Evolutionary conservation across 306 rosid species (phyloP), one percentile per base, ranked within the genome.

Genomic region (Ziziphus jujuba): DNA sequence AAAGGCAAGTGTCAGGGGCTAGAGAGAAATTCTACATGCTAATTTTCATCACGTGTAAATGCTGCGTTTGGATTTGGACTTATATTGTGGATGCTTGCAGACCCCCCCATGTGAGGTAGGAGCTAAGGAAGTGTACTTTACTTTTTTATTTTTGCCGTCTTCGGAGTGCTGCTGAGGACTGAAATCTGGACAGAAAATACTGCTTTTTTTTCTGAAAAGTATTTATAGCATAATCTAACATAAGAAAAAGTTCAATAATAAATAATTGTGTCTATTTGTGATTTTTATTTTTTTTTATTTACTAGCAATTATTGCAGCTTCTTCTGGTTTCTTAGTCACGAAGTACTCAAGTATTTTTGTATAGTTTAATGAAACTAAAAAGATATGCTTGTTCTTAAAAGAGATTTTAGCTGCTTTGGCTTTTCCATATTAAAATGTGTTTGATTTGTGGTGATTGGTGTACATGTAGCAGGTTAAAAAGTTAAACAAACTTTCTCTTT

Each of bases 311-410:
- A 36, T 34, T 34, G 74, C 47, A 47, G 73, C 35, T 58, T 78
- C 69, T 16, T 2, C 23, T 53, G 70, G 34, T 78, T 85, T 72
- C 87, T 80, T 85, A 76, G 20, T 9, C 60, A 4, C 53, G 24
- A 80, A 84, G 85, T 63, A 78, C 31, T 60, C 38, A 36, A 11
- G 14, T 7, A 25, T 35, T 49, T 36, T 66, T 5, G 6, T 6
- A 2, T 22, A n/a, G 19, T 40, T 40, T 40, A 40, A 40, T 40
- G 45, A 9, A 40, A 40, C 45, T 40, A 0, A 28, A 8, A 40
- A 40, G 45, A 40, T 40, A 1, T 19, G n/a, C 5, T 33, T 7
- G 22, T 33, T 19, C 0, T 7, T 36, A 1, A 55, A 22, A 15
- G 34, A 10, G 2, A 43, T 5, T n/a, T 56, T 59, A 36, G 61